Percentiles rank a stretch among this genome's conserved stretches.
phyloP scores from a whole-genome alignment of 805 yeast species.

The Kodamaea neixiangensis region DNA sequence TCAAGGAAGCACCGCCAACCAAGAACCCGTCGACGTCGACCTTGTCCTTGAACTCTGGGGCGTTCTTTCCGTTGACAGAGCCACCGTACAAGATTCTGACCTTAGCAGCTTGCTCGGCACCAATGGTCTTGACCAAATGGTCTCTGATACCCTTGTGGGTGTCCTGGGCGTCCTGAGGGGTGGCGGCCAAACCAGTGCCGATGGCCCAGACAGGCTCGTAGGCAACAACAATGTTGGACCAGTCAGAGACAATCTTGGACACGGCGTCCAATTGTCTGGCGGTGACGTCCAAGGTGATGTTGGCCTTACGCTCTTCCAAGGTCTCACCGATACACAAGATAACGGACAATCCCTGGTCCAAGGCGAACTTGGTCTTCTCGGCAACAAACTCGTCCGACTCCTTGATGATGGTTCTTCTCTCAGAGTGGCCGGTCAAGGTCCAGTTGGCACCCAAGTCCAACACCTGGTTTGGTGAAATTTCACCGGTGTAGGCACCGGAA shows the following conservation, averaged over 20 bases:
- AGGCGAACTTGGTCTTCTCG: constrained; percentile 90
- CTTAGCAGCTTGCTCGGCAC: constrained; percentile 71
- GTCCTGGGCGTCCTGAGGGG: constrained; percentile 96
- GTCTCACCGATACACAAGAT: constrained; percentile 98
- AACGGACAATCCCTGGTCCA: constrained; percentile 85
- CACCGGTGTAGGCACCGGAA: constrained; percentile 98
- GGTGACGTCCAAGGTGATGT: constrained; percentile 81
- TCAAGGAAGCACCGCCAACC: constrained; percentile 98
- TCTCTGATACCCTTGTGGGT: constrained; percentile 88
- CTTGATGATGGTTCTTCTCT: constrained; percentile 91
- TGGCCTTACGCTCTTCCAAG: constrained; percentile 89
- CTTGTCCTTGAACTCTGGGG: constrained; percentile 86
- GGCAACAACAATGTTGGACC: constrained; percentile 92
- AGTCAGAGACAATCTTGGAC: constrained; percentile 75
- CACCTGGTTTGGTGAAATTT: constrained; percentile 83
- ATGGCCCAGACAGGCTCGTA: constrained; percentile 99
- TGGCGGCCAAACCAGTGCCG: constrained; percentile 99
- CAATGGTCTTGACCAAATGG: constrained; percentile 75
- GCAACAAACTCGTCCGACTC: constrained; percentile 92
- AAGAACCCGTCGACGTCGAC: constrained; percentile 96
- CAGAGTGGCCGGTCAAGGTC: constrained; percentile 98
- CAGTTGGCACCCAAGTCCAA: constrained; percentile 91
- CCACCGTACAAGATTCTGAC: constrained; percentile 98
- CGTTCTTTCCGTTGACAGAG: constrained; percentile 94
- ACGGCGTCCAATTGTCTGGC: constrained; percentile 91